phyloP scores from a whole-genome alignment of 768 basidiomycete genomes.

The Kwoniella europaea region DNA sequence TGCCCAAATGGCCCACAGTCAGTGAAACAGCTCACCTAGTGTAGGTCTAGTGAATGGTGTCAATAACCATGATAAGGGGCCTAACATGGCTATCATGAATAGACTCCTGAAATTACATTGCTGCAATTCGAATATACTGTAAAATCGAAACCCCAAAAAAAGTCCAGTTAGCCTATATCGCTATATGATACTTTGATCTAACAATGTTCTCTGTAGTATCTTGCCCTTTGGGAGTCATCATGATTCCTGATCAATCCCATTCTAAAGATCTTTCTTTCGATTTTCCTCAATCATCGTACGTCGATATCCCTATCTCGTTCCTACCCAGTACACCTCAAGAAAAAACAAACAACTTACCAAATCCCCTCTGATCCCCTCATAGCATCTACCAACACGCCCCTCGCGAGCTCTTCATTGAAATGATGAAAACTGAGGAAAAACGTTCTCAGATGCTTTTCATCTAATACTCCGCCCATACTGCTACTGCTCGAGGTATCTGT shows the following conservation, averaged over 20 bases:
- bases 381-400: constrained; percentile 49
- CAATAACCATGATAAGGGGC: constrained; percentile 41
- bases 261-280: no score
- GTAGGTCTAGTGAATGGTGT: constrained; percentile 39
- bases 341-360: constrained; percentile 38
- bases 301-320: no score
- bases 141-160: not conserved
- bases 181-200: no score
- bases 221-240: no score
- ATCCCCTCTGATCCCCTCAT: constrained; percentile 50
- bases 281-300: not conserved
- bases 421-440: constrained; percentile 57
- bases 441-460: constrained; percentile 46
- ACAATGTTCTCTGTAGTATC: no score
- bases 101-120: constrained; percentile 41
- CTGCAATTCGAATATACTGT: constrained; percentile 56
- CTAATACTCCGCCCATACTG: not conserved
- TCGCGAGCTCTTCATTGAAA: constrained; percentile 49
- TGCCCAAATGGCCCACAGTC: no score
- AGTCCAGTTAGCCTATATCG: not conserved
- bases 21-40: not conserved
- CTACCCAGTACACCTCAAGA: not conserved
- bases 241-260: no score
- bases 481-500: constrained; percentile 24
- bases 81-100: constrained; percentile 36